A percentile compares a stretch with the other conserved stretches of the same genome.
Conservation (phyloP, 2,329 filamentous ascomycete species). For the Acrodontium crateriforme region DNA sequence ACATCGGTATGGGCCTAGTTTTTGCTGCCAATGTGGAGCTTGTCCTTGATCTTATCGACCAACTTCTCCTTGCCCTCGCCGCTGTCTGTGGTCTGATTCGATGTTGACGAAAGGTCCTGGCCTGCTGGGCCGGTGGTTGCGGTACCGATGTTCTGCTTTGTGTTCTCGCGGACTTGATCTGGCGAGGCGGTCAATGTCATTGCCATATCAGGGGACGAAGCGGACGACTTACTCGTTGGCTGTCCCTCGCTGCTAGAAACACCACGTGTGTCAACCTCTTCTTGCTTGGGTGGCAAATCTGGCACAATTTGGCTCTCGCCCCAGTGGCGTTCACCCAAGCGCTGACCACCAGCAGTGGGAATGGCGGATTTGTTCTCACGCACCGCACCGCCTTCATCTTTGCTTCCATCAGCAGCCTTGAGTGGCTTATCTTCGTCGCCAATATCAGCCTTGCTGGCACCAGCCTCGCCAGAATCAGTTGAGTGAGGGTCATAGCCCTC, state of each 20-base stretch:
- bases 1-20: too few species aligned
- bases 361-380: conserved; percentile 18
- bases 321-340: conserved; percentile 20
- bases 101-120: too few species aligned
- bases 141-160: conserved; percentile 15
- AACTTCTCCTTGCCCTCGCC: conserved; percentile 13
- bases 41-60: conserved; percentile 16
- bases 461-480: not conserved
- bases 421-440: conserved; percentile 3
- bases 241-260: conserved; percentile 14
- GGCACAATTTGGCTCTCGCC: conserved; percentile 22
- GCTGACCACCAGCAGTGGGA: conserved; percentile 20
- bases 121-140: conserved; percentile 3
- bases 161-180: conserved; percentile 16
- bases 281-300: conserved; percentile 11
- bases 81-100: conserved; percentile 1
- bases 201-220: not conserved
- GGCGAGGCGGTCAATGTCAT: not conserved
- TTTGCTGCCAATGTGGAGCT: conserved; percentile 12
- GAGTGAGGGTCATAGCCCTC: not conserved
- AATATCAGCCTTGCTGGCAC: not conserved
- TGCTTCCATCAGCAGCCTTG: not conserved
- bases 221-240: conserved; percentile 12
- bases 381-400: not conserved
- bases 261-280: conserved; percentile 4